These are phyloP conservation scores for Pachyrhizus erosus DNA, from an alignment of 306 rosid species.

Conservation along the genomic window DNA sequence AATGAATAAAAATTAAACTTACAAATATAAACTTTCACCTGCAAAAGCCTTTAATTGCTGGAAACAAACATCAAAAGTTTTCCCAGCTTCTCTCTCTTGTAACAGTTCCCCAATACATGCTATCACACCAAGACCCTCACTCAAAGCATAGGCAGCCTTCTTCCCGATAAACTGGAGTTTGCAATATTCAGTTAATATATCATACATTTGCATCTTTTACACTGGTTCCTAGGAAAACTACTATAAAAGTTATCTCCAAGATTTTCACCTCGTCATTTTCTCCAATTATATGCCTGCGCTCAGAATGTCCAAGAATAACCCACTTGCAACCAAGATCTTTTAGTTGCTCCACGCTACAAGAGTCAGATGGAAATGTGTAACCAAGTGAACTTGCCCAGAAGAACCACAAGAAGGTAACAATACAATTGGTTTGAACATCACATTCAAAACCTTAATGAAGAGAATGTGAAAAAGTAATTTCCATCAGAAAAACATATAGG, in stretches of 20 bases:
- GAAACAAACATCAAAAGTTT: constrained; percentile 85
- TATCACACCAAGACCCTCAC: constrained; percentile 90
- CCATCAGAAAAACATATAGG: neutral
- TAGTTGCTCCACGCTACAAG: constrained; percentile 85
- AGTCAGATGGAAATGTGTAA: constrained; percentile 7
- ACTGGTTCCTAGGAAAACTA: constrained; percentile 26
- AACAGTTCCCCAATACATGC: constrained; percentile 94
- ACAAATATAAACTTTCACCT: constrained; percentile 39
- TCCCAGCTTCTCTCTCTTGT: constrained; percentile 94
- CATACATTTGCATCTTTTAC: constrained; percentile 29
- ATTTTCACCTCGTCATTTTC: constrained; percentile 88
- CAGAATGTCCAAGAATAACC: constrained; percentile 98
- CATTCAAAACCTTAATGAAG: neutral
- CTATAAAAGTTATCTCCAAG: neutral
- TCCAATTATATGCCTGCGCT: constrained; percentile 90
- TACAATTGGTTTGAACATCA: constrained; percentile 12
- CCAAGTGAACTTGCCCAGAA: constrained; percentile 17
- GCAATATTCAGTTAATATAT: constrained; percentile 46
- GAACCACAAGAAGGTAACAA: constrained; percentile 11
- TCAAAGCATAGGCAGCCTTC: constrained; percentile 97
- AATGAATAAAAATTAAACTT: constrained; percentile 27
- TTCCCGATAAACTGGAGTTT: constrained; percentile 87
- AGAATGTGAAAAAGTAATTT: too few relatives aligned
- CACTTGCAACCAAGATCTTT: constrained; percentile 87
- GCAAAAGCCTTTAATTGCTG: constrained; percentile 91